These are phyloP conservation scores for Clarireedia paspali DNA, from an alignment of 2,329 filamentous ascomycete genomes.

Conservation along the genomic window DNA sequence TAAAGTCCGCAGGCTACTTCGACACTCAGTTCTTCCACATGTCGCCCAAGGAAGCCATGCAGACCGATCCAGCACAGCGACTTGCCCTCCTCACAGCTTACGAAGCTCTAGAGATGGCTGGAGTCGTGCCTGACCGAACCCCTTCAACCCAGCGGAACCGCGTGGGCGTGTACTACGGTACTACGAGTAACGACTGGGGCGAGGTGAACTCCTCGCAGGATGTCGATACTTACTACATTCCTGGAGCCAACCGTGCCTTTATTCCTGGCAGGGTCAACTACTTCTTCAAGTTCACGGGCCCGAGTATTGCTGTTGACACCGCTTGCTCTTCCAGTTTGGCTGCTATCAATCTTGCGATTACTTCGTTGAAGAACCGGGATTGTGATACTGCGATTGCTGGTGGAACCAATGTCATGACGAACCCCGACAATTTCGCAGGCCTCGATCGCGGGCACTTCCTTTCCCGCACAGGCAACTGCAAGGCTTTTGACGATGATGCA, in stretches of 20 bases:
- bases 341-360: constrained; percentile 44
- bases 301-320: constrained; percentile 50
- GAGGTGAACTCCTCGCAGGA: constrained; percentile 21
- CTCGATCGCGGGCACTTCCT: constrained; percentile 11
- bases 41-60: constrained; percentile 69
- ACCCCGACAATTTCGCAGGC: constrained; percentile 31
- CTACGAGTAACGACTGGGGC: constrained; percentile 20
- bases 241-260: constrained; percentile 22
- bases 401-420: constrained; percentile 30
- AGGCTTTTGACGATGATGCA: constrained; percentile 50
- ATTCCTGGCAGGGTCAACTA: constrained; percentile 24
- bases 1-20: constrained; percentile 63
- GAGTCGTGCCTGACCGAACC: constrained; percentile 45
- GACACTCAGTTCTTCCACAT: constrained; percentile 79
- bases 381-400: constrained; percentile 35
- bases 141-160: constrained; percentile 33
- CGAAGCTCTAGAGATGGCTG: constrained; percentile 72
- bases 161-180: constrained; percentile 19
- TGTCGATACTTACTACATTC: constrained; percentile 22
- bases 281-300: constrained; percentile 29
- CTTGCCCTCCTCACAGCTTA: constrained; percentile 69
- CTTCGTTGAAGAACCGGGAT: constrained; percentile 39
- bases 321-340: constrained; percentile 50
- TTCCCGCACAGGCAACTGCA: constrained; percentile 15
- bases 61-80: constrained; percentile 74